Conservation (phyloP, 371 early-diverging fungal genomes). For the Syncephalastrum racemosum region DNA sequence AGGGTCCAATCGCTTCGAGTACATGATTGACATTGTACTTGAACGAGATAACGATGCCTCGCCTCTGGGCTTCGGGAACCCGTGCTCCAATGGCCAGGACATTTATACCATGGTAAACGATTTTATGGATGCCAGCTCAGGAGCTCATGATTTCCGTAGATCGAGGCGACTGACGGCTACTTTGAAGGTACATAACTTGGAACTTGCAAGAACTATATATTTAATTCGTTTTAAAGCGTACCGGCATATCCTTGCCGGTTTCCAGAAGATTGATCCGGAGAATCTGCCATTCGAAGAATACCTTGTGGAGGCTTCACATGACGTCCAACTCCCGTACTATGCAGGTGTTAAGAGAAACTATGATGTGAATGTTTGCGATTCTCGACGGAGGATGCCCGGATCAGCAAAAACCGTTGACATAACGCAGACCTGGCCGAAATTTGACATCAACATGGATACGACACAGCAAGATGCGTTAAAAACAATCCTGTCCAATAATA, state of each 20-base stretch:
- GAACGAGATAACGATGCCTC: conserved; percentile 40
- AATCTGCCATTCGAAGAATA: conserved; percentile 41
- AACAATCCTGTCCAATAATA: conserved; percentile 49
- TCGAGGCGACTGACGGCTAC: conserved; percentile 51
- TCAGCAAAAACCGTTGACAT: conserved; percentile 29
- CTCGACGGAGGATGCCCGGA: neutral
- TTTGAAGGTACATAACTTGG: conserved; percentile 38
- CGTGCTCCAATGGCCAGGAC: conserved; percentile 27
- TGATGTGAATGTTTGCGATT: conserved; percentile 26
- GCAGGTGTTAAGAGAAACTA: conserved; percentile 34
- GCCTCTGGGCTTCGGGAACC: conserved; percentile 48
- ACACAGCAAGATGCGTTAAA: conserved; percentile 56
- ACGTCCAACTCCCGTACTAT: conserved; percentile 37
- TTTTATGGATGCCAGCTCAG: neutral
- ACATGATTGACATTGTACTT: conserved; percentile 53
- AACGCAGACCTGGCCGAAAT: conserved; percentile 28
- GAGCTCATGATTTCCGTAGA: conserved; percentile 11
- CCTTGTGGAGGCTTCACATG: conserved; percentile 33
- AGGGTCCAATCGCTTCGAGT: conserved; percentile 44
- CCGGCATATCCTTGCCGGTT: conserved; percentile 37
- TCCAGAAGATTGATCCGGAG: conserved; percentile 41
- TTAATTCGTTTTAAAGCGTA: conserved; percentile 13
- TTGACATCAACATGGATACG: conserved; percentile 38
- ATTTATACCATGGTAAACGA: conserved; percentile 34
- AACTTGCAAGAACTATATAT: neutral